Evolutionary conservation across 179 eudicot species (phyloP).

Genomic region (Vitellaria paradoxa): DNA sequence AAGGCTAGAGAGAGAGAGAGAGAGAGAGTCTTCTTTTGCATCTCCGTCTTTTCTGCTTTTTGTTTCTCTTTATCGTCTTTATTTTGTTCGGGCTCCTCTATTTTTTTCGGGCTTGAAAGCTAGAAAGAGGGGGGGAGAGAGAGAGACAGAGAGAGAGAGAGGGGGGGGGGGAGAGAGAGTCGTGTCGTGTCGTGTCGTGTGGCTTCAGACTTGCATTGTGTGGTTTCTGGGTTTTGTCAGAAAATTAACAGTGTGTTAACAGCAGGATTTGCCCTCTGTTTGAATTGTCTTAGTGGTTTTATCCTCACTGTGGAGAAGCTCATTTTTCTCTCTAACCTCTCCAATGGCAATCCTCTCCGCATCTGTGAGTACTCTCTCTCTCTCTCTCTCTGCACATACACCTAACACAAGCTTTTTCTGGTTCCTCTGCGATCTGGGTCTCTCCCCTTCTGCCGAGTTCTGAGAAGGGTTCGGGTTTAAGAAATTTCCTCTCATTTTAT

Average conservation of each 20-base stretch:
- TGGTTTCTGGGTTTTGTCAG: constrained; percentile 12
- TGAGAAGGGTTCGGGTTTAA: not conserved
- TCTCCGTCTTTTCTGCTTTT: constrained; percentile 11
- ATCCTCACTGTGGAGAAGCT: not conserved
- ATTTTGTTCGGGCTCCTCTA: constrained; percentile 11
- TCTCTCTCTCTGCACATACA: not conserved
- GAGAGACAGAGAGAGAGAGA: no score
- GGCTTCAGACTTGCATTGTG: constrained; percentile 1
- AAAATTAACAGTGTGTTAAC: not conserved
- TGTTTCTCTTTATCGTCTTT: constrained; percentile 4
- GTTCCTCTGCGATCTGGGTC: constrained; percentile 6
- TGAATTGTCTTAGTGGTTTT: not conserved
- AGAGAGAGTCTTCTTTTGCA: not conserved
- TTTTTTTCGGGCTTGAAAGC: not conserved
- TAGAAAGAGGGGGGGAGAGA: not conserved
- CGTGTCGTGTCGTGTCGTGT: not conserved
- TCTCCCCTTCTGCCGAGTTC: not conserved
- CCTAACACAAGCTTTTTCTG: not conserved
- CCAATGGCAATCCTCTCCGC: constrained; percentile 1
- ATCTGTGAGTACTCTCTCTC: constrained; percentile 15
- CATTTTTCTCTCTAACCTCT: not conserved
- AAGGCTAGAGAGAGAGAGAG: not conserved
- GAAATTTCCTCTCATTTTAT: not conserved
- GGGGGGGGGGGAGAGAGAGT: not conserved
- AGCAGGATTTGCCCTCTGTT: constrained; percentile 4